Conservation (phyloP, 2,329 filamentous ascomycete genomes). For the Blastomyces gilchristii region DNA sequence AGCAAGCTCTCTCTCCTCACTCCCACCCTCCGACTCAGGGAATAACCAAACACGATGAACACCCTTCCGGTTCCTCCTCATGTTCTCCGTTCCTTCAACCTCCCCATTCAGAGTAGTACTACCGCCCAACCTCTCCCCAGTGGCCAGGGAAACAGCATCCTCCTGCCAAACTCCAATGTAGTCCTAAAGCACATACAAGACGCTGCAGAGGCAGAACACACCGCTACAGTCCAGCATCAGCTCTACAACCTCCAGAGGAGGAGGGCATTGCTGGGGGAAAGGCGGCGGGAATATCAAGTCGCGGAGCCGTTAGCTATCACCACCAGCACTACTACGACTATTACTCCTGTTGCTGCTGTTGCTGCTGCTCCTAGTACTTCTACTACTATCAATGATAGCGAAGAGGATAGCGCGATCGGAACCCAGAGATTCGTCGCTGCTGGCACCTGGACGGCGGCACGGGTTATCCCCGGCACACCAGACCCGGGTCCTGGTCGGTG, state of each 20-base stretch:
- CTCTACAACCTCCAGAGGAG: neutral
- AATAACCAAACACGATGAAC: neutral
- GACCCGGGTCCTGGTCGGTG: neutral
- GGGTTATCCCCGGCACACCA: slow-evolving; percentile 3
- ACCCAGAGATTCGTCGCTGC: slow-evolving; percentile 6
- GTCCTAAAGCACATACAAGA: slow-evolving; percentile 9
- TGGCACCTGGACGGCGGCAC: slow-evolving; percentile 7
- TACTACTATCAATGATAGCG: neutral
- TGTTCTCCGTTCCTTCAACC: slow-evolving; percentile 6
- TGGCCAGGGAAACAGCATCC: slow-evolving; percentile 10
- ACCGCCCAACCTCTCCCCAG: slow-evolving; percentile 7
- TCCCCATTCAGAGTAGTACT: neutral
- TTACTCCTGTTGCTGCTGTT: no score
- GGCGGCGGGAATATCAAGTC: slow-evolving; percentile 5
- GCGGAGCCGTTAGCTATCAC: slow-evolving; percentile 7
- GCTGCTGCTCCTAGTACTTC: no score
- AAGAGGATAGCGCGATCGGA: neutral
- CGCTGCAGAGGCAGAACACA: slow-evolving; percentile 7
- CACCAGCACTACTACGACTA: neutral
- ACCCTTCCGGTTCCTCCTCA: neutral
- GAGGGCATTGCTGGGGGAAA: neutral
- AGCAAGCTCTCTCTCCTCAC: no score
- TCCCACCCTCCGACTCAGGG: neutral
- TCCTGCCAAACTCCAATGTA: neutral
- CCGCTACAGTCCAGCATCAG: slow-evolving; percentile 5